phyloP scores from a whole-genome alignment of 2,329 filamentous ascomycete species.

The Monilinia vaccinii-corymbosi region DNA sequence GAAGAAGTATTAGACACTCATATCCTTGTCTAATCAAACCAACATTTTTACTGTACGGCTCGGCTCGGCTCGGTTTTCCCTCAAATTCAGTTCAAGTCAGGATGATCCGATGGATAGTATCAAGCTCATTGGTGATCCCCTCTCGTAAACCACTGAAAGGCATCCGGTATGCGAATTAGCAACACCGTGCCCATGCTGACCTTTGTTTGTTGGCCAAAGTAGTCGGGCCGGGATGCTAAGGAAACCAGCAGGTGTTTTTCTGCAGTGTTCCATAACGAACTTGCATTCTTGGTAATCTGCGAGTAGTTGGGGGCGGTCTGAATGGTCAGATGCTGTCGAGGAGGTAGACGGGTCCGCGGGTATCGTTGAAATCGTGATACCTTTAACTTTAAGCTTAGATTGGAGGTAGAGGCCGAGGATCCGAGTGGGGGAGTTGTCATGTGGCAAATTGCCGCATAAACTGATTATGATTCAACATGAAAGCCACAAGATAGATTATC shows the following conservation, averaged over 20 bases:
- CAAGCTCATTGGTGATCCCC: background rate
- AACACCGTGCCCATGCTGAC: background rate
- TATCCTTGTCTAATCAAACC: background rate
- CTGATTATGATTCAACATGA: background rate
- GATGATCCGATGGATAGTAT: background rate
- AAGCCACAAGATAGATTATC: background rate
- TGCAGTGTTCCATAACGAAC: background rate
- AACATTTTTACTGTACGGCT: background rate
- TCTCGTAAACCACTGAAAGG: background rate
- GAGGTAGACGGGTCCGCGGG: background rate
- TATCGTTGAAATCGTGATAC: background rate
- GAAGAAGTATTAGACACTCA: too few species aligned
- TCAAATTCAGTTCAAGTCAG: background rate
- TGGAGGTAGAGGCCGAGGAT: background rate
- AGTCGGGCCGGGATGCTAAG: background rate
- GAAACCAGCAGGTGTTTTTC: background rate
- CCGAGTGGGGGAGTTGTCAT: background rate
- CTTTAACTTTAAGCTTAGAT: background rate
- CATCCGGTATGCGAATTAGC: too few species aligned
- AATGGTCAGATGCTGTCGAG: background rate
- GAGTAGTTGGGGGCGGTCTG: background rate
- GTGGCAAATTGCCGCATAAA: background rate
- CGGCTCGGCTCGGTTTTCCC: background rate
- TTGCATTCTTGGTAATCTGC: background rate
- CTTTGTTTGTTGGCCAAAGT: background rate